Evolutionary conservation across 371 early-diverging fungal species (phyloP).

Genomic region (Mortierella sp.): DNA sequence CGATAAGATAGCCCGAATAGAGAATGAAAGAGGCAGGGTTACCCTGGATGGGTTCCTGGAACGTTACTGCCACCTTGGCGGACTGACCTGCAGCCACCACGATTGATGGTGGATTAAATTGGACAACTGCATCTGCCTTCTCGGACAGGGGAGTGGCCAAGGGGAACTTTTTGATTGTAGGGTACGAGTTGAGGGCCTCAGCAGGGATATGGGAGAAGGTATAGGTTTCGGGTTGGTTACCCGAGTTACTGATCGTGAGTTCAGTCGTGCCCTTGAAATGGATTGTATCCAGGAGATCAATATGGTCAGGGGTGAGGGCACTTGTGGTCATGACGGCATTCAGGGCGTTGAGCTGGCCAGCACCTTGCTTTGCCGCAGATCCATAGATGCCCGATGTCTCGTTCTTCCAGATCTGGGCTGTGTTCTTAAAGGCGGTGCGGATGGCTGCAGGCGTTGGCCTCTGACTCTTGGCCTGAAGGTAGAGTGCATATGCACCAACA

Average conservation of each 20-base stretch:
- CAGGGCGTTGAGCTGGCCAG: conserved; percentile 59
- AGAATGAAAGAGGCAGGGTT: conserved; percentile 25
- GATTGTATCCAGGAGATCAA: conserved; percentile 47
- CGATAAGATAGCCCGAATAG: conserved; percentile 43
- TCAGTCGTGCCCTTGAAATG: conserved; percentile 51
- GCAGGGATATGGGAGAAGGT: conserved; percentile 55
- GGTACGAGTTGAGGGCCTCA: conserved; percentile 52
- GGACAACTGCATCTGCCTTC: conserved; percentile 49
- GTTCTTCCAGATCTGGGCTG: conserved; percentile 1
- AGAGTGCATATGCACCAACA: conserved; percentile 69
- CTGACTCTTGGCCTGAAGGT: conserved; percentile 40
- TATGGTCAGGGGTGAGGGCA: conserved; percentile 45
- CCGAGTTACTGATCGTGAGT: conserved; percentile 66
- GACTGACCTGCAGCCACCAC: conserved; percentile 56
- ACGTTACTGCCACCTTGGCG: conserved; percentile 41
- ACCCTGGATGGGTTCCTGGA: conserved; percentile 29
- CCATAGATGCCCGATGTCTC: conserved; percentile 16
- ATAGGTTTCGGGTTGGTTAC: conserved; percentile 58
- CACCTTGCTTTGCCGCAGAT: conserved; percentile 57
- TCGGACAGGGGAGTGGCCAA: conserved; percentile 20
- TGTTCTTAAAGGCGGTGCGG: conserved; percentile 7
- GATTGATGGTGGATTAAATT: conserved; percentile 37
- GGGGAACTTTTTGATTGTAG: conserved; percentile 18
- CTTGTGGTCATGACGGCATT: conserved; percentile 21
- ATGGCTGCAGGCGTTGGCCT: background rate